These are phyloP conservation scores for Cladosporium sp. DNA, from an alignment of 2,329 filamentous ascomycete species.

Conservation along the genomic window DNA sequence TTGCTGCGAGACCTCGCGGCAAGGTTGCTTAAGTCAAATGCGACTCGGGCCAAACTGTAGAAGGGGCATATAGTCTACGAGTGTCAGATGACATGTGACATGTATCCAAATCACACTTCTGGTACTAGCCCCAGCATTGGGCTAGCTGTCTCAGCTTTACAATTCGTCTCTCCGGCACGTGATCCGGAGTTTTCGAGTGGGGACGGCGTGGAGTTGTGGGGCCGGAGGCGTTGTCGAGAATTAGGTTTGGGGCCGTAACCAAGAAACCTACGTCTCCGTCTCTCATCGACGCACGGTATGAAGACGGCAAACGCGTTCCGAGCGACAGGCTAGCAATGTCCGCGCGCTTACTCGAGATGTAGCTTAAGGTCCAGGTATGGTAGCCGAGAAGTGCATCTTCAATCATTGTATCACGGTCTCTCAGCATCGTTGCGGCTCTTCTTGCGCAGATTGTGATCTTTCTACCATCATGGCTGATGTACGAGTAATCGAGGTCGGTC, in stretches of 20 bases:
- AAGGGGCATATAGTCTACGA: not conserved
- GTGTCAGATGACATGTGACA: no score
- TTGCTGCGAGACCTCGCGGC: slow-evolving; percentile 27
- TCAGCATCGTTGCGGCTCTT: not conserved
- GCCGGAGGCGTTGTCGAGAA: not conserved
- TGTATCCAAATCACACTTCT: not conserved
- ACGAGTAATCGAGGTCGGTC: slow-evolving; percentile 55
- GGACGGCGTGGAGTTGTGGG: not conserved
- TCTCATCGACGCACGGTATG: not conserved
- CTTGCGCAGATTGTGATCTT: not conserved
- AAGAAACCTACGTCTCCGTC: not conserved
- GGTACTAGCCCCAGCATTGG: not conserved
- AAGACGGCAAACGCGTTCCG: not conserved
- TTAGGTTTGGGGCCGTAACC: not conserved
- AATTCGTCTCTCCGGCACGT: not conserved
- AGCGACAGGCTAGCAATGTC: not conserved
- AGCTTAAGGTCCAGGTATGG: not conserved
- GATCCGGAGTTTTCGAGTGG: not conserved
- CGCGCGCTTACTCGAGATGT: not conserved
- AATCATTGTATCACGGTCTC: not conserved
- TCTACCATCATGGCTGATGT: slow-evolving; percentile 30
- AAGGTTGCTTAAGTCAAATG: not conserved
- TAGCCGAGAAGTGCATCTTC: not conserved
- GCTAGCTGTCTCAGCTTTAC: not conserved
- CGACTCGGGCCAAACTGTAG: not conserved